A percentile compares a stretch with the other conserved stretches of the same genome.
Evolutionary conservation across 768 basidiomycete species (phyloP).

Genomic region (Mycena rosella): DNA sequence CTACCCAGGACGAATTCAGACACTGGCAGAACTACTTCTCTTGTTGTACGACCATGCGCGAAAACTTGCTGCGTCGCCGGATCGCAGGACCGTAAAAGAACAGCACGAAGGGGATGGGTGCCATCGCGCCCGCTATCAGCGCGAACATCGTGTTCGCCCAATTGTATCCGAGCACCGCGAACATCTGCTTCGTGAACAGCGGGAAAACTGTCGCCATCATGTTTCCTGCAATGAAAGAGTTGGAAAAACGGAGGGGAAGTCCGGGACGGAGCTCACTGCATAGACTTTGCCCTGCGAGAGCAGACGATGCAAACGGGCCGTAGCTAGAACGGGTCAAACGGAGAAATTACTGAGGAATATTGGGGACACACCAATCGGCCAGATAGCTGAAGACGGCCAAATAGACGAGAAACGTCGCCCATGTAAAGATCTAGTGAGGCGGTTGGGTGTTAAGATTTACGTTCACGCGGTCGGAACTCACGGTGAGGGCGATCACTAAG

Average conservation of each 20-base stretch:
- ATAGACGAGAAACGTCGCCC: slow-evolving; percentile 64
- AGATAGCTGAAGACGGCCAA: slow-evolving; percentile 68
- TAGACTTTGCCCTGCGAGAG: slow-evolving; percentile 72
- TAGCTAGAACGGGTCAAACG: slow-evolving; percentile 46
- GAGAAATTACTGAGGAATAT: not conserved
- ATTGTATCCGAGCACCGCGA: slow-evolving; percentile 60
- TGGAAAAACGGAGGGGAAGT: not conserved
- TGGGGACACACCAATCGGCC: slow-evolving; percentile 63
- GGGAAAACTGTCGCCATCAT: slow-evolving; percentile 63
- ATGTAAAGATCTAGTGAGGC: slow-evolving; percentile 57
- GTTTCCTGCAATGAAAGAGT: slow-evolving; percentile 50
- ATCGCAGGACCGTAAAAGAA: slow-evolving; percentile 49
- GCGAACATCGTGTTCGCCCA: slow-evolving; percentile 70
- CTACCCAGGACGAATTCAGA: not conserved
- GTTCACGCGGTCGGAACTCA: slow-evolving; percentile 33
- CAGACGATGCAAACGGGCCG: slow-evolving; percentile 70
- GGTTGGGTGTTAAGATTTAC: not conserved
- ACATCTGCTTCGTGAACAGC: slow-evolving; percentile 71
- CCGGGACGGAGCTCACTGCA: slow-evolving; percentile 54
- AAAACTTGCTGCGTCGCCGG: slow-evolving; percentile 42
- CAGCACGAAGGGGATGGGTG: slow-evolving; percentile 63
- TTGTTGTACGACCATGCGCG: slow-evolving; percentile 36
- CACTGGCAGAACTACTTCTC: not conserved
- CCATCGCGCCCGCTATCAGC: slow-evolving; percentile 59
- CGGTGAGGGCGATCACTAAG: slow-evolving; percentile 62